Evolutionary conservation across 2,329 filamentous ascomycete species (phyloP), one percentile per base, ranked within the genome.

Genomic region (Calonectria ilicicola): DNA sequence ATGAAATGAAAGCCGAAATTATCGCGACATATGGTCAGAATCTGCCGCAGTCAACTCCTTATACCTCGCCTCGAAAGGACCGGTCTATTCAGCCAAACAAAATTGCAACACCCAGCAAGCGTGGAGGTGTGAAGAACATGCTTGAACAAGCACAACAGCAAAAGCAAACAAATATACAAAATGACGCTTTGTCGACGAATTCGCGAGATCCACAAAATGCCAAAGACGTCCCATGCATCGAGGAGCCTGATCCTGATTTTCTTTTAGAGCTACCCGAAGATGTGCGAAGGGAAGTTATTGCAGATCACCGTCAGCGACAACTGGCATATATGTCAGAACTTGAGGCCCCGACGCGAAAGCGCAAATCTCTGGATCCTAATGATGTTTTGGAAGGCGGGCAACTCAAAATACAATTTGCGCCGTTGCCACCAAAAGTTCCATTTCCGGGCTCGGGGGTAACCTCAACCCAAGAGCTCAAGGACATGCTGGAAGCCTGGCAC

Each of bases 1-100:
- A 93, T 44, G 95, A 98, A 74, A 91, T 99, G 81, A 94, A 96
- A 74, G 91, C 92, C 2, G 97, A 98, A 83, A 87, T 98, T 0
- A 84, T 98, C 10, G 92, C 90, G 3, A 92, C 93, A 40, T 98
- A 98, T 80, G 83, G 85, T 65, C 82, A 82, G 65, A 78, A 79
- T 26, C 79, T 76, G 9, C 79, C 82, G 7, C 86, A 85, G 72
- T 80, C 81, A 6, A 74, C 82, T 3, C 83, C 85, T 15, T 84
- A 83, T 2, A 87, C 89, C 71, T 92, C 90, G 0, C 90, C 90
- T 9, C 87, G 88, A 44, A 92, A 91, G 78, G 87, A 88, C 70
- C 86, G 89, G 21, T 79, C 87, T 46, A 84, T 90, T 47, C 86
- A 89, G 32, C 81, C 84, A 9, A 88, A 88, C 78, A 91, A 90